Evolutionary conservation across 2,329 filamentous ascomycete species (phyloP), one percentile per base, ranked within the genome.

Genomic region (Monosporascus sp.): DNA sequence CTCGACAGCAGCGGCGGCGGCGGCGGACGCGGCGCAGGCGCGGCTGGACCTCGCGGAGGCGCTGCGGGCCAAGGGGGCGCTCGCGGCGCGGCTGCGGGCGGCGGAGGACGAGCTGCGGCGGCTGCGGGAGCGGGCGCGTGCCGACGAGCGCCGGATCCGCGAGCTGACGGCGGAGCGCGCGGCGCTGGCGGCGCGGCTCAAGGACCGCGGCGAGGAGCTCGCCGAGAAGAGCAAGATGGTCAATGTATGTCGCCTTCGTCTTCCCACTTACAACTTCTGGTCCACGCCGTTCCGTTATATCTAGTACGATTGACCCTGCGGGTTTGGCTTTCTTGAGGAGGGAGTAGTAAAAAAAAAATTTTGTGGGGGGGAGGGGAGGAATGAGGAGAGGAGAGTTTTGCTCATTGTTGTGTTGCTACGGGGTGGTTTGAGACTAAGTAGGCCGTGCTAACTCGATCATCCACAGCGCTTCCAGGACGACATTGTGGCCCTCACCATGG

Each of bases 171-270:
- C 76, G 24, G 85, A 91, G 63, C 81, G 83, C 36, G 76, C 79
- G 19, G 71, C 77, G 2, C 73, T 94, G 19, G 77, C 82, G 49
- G 79, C 84, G 43, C 86, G 86, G 57, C 74, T 96, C 41, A 85
- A 83, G 58, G 93, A 97, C 69, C 78, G 88, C 31, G 90, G 95
- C 57, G 90, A 95, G 63, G 94, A 97, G 75, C 72, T 97, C 34
- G 82, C 80, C 52, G 90, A 85, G 55, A 97, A 97, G 76, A 84
- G 85, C 34, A 90, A 92, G 68, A 74, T 97, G 59, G 80, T 96
- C 2, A 87, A 91, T 76, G 85, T 87, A 71, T 48, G 75, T 64
- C 14, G 2, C 7, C 31, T 14, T 34, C 11, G 31, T 34, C 31
- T 8, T 34, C 24, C 5, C 31, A 5, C 31, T 11, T 34, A 14